phyloP scores from a whole-genome alignment of 495 filamentous ascomycete genomes.

The Daldinia bambusicola region DNA sequence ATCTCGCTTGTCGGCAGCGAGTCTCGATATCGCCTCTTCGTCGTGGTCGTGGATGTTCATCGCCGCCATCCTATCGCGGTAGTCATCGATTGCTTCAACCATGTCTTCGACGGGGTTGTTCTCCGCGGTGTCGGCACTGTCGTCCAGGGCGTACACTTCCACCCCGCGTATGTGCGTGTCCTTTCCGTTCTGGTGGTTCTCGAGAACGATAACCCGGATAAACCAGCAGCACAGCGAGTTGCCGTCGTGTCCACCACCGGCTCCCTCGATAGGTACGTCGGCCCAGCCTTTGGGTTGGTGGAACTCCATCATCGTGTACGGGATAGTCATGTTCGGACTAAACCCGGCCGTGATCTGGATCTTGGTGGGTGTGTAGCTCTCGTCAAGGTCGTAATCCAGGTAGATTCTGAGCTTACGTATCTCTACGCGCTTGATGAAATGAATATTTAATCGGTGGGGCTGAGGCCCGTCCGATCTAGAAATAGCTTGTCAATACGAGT shows the following conservation, averaged over 20 bases:
- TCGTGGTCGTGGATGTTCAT: slow-evolving; percentile 47
- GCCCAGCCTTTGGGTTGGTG: slow-evolving; percentile 88
- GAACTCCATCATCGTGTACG: slow-evolving; percentile 82
- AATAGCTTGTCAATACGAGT: slow-evolving; percentile 23
- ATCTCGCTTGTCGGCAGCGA: slow-evolving; percentile 27
- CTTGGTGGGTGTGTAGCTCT: slow-evolving; percentile 96
- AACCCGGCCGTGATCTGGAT: slow-evolving; percentile 88
- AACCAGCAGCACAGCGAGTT: slow-evolving; percentile 85
- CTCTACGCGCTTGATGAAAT: slow-evolving; percentile 92
- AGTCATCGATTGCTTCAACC: slow-evolving; percentile 44
- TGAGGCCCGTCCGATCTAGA: slow-evolving; percentile 88
- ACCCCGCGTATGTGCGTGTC: slow-evolving; percentile 95
- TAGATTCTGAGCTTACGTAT: slow-evolving; percentile 86
- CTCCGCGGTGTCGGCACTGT: slow-evolving; percentile 48
- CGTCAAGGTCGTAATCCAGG: slow-evolving; percentile 89
- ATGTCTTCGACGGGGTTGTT: slow-evolving; percentile 49
- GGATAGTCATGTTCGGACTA: slow-evolving; percentile 84
- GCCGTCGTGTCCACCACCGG: slow-evolving; percentile 68
- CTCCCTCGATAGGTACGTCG: slow-evolving; percentile 78
- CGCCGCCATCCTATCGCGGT: slow-evolving; percentile 26
- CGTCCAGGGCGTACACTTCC: slow-evolving; percentile 87
- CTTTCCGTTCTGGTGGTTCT: slow-evolving; percentile 99
- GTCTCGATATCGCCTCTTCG: slow-evolving; percentile 37
- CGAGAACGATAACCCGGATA: slow-evolving; percentile 84
- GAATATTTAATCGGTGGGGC: slow-evolving; percentile 90